These are phyloP conservation scores for Trametes sp. DNA, from an alignment of 1,284 basidiomycete species.

Conservation along the genomic window DNA sequence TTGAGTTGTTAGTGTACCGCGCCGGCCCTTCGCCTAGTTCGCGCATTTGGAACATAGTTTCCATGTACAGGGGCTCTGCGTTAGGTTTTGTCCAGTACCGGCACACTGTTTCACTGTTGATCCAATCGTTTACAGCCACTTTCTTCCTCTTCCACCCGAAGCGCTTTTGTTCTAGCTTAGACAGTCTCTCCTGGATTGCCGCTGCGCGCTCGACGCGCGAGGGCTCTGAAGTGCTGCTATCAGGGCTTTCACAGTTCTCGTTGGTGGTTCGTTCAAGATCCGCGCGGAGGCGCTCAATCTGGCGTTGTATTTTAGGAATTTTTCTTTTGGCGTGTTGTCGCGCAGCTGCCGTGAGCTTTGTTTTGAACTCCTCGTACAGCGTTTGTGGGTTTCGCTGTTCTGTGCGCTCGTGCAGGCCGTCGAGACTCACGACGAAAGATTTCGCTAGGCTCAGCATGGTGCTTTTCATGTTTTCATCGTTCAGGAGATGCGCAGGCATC, in stretches of 20 bases:
- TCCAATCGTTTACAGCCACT: background rate
- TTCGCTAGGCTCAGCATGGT: background rate
- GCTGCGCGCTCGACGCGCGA: too few species aligned
- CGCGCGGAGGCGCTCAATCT: background rate
- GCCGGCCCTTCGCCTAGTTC: background rate
- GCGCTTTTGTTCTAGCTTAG: background rate
- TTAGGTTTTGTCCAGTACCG: background rate
- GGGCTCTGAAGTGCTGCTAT: too few species aligned
- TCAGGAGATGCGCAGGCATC: background rate
- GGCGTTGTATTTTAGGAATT: background rate
- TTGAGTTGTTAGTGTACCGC: background rate
- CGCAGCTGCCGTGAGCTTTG: background rate
- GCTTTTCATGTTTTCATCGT: background rate
- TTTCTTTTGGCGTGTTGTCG: background rate
- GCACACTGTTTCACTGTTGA: background rate
- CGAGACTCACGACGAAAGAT: background rate
- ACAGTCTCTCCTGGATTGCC: too few species aligned
- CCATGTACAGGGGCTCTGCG: background rate
- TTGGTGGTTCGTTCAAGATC: background rate
- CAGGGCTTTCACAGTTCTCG: too few species aligned
- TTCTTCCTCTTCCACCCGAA: background rate
- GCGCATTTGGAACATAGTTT: background rate
- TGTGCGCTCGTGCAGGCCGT: background rate
- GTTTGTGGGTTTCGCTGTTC: background rate
- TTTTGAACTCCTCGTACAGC: background rate